Percentiles rank a stretch among this genome's conserved stretches.
These are phyloP conservation scores for Ceratocystis colombiana DNA, from an alignment of 2,329 filamentous ascomycete species.

Conservation along the genomic window DNA sequence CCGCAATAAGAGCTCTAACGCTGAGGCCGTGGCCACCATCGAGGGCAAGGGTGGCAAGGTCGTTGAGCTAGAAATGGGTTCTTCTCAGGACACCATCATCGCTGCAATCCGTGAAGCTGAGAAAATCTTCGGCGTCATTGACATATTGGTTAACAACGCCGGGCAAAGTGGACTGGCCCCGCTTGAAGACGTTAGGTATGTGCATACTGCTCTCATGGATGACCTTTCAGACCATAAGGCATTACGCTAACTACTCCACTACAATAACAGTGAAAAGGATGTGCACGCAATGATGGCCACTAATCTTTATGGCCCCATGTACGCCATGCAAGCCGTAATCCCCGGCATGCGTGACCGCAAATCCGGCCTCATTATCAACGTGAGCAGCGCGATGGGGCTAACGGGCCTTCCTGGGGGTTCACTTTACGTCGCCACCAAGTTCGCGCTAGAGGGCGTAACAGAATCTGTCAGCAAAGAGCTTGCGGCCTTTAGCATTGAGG, in stretches of 20 bases:
- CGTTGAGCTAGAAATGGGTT: conserved; percentile 36
- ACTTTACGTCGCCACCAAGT: conserved; percentile 40
- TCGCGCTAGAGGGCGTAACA: conserved; percentile 37
- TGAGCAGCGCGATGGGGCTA: conserved; percentile 41
- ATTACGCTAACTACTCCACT: not conserved
- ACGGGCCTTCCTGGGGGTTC: conserved; percentile 33
- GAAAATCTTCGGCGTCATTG: conserved; percentile 35
- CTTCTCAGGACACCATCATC: conserved; percentile 32
- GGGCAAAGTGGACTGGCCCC: conserved; percentile 38
- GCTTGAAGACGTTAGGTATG: conserved; percentile 34
- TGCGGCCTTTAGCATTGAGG: conserved; percentile 37
- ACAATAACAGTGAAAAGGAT: conserved; percentile 33
- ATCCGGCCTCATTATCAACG: conserved; percentile 38
- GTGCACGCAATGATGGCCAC: conserved; percentile 37
- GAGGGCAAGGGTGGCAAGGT: conserved; percentile 31
- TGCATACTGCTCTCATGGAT: not conserved
- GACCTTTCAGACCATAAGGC: not conserved
- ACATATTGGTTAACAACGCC: conserved; percentile 40
- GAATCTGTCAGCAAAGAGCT: conserved; percentile 39
- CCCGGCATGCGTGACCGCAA: conserved; percentile 38
- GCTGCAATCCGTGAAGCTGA: conserved; percentile 33
- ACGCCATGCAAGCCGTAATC: conserved; percentile 39
- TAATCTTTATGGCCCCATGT: conserved; percentile 42
- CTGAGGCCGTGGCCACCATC: conserved; percentile 30
- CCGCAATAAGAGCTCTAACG: conserved; percentile 34